Evolutionary conservation across 1,284 basidiomycete genomes (phyloP).

Genomic region (Fomitopsis palustris): DNA sequence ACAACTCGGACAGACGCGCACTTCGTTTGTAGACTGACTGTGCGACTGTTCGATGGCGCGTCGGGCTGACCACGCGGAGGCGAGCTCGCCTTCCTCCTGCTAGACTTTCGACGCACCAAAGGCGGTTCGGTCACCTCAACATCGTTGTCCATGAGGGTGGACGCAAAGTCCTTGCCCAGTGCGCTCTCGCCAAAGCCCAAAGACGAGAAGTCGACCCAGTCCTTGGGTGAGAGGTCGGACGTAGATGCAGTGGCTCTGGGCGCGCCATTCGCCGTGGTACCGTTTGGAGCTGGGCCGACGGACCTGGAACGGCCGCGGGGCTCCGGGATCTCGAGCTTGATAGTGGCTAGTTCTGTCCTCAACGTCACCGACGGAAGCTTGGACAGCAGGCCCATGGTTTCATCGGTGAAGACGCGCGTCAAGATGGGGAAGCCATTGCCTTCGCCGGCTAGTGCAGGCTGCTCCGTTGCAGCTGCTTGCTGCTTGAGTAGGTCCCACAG

Average conservation of each 20-base stretch:
- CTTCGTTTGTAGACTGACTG: constrained; percentile 29
- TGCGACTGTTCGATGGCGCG: constrained; percentile 13
- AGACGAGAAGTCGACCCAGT: constrained; percentile 50
- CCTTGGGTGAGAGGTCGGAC: constrained; percentile 22
- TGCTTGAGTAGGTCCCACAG: constrained; percentile 57
- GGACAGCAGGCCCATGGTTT: constrained; percentile 57
- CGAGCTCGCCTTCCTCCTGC: constrained; percentile 26
- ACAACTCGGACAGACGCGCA: constrained; percentile 43
- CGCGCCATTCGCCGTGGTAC: constrained; percentile 2
- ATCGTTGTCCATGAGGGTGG: constrained; percentile 56
- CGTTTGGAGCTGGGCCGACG: constrained; percentile 9
- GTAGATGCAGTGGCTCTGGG: constrained; percentile 7
- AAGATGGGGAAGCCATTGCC: constrained; percentile 21
- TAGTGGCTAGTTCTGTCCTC: background rate
- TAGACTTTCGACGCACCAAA: constrained; percentile 24
- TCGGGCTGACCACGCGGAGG: constrained; percentile 22
- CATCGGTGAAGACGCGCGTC: constrained; percentile 54
- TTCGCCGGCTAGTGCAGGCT: constrained; percentile 9
- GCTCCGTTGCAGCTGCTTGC: constrained; percentile 26
- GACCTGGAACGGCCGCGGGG: constrained; percentile 25
- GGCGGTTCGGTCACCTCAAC: constrained; percentile 54
- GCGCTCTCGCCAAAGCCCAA: constrained; percentile 55
- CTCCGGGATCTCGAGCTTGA: background rate
- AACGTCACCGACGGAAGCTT: constrained; percentile 35
- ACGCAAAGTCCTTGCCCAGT: constrained; percentile 44